Evolutionary conservation across 352 stramenopile genomes (phyloP).

Genomic region (Pilasporangium apinafurcum): DNA sequence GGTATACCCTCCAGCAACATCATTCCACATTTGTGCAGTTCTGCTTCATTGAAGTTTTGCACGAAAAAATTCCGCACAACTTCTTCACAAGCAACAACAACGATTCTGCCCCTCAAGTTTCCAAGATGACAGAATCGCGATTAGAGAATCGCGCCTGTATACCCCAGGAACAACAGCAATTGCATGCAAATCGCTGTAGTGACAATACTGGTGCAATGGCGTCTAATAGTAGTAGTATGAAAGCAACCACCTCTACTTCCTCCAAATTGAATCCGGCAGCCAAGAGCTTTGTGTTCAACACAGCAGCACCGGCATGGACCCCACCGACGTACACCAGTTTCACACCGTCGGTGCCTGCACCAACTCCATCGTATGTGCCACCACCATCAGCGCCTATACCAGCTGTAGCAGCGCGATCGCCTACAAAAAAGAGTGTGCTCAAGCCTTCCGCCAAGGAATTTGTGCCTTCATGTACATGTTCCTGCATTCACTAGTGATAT

Average conservation of each 20-base stretch:
- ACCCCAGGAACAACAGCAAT: slow-evolving; percentile 3
- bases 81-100: slow-evolving; percentile 1
- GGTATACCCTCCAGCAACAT: no score
- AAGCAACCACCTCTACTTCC: background rate
- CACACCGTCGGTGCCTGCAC: background rate
- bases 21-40: no score
- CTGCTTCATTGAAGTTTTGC: no score
- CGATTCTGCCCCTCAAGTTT: slow-evolving; percentile 7
- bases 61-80: no score
- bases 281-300: slow-evolving; percentile 66
- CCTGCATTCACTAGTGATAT: no score
- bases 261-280: slow-evolving; percentile 56
- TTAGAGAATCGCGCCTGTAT: slow-evolving; percentile 10
- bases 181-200: no score
- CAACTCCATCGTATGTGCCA: background rate
- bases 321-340: slow-evolving; percentile 9
- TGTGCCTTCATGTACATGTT: slow-evolving; percentile 9
- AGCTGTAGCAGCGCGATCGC: slow-evolving; percentile 1
- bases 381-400: slow-evolving; percentile 4
- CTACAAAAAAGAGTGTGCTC: slow-evolving; percentile 28
- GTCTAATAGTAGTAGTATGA: no score
- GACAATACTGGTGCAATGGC: no score
- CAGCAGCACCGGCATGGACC: slow-evolving; percentile 41
- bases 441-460: slow-evolving; percentile 27
- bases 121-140: slow-evolving; percentile 12